Percentiles rank a stretch among this genome's conserved stretches.
These are phyloP conservation scores for Aureobasidium sp. DNA, from an alignment of 2,329 filamentous ascomycete species.

Conservation along the genomic window DNA sequence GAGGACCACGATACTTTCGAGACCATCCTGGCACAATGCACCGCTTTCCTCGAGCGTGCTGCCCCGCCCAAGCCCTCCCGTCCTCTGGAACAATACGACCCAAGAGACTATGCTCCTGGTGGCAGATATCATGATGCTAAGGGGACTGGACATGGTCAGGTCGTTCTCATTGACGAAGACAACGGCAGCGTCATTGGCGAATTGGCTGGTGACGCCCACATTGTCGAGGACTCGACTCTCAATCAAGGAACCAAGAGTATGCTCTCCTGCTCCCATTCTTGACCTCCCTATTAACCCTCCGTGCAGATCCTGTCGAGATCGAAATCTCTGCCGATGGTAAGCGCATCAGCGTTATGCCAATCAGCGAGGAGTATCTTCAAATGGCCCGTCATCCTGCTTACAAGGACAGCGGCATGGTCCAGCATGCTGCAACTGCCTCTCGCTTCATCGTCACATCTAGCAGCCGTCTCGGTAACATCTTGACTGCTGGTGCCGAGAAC, in stretches of 20 bases:
- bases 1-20: slow-evolving; percentile 96
- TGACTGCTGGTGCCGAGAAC: slow-evolving; percentile 69
- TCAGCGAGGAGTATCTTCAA: slow-evolving; percentile 63
- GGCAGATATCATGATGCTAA: slow-evolving; percentile 47
- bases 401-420: slow-evolving; percentile 76
- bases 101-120: slow-evolving; percentile 70
- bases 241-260: slow-evolving; percentile 86
- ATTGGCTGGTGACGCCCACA: slow-evolving; percentile 70
- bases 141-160: slow-evolving; percentile 55
- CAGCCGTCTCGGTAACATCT: slow-evolving; percentile 66
- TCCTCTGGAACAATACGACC: slow-evolving; percentile 58
- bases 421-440: slow-evolving; percentile 79
- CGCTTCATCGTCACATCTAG: slow-evolving; percentile 87
- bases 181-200: slow-evolving; percentile 94
- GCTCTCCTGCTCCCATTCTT: slow-evolving; percentile 21
- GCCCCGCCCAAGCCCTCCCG: slow-evolving; percentile 46
- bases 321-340: slow-evolving; percentile 63
- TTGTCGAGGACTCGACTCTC: slow-evolving; percentile 69
- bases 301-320: slow-evolving; percentile 69
- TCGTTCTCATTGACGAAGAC: slow-evolving; percentile 91
- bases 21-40: slow-evolving; percentile 96
- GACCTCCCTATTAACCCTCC: slow-evolving; percentile 6
- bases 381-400: slow-evolving; percentile 86
- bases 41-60: slow-evolving; percentile 83
- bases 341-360: slow-evolving; percentile 60